These are phyloP conservation scores for Draba incana DNA, from an alignment of 345 rosid species.

Conservation along the genomic window DNA sequence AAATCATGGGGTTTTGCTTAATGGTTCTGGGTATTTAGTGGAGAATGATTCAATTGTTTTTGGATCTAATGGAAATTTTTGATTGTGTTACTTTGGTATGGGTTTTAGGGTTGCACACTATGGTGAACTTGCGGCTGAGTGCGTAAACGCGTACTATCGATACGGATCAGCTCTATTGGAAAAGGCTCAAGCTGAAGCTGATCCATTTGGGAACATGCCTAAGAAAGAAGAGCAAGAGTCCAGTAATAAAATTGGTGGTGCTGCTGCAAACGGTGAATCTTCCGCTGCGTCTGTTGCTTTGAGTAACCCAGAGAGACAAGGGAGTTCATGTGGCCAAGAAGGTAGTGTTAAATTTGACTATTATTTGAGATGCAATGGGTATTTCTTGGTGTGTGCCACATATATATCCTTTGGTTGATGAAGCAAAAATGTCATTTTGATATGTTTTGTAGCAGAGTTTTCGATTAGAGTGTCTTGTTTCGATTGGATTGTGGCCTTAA, in stretches of 20 bases:
- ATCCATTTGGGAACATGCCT: conserved; percentile 75
- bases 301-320: conserved; percentile 51
- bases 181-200: conserved; percentile 94
- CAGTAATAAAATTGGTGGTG: conserved; percentile 50
- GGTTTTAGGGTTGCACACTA: conserved; percentile 60
- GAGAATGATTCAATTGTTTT: neutral
- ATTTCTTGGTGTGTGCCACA: neutral
- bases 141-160: conserved; percentile 68
- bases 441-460: neutral
- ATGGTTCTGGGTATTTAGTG: too few relatives aligned
- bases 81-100: neutral
- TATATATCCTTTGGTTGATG: conserved; percentile 1
- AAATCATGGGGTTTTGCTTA: neutral
- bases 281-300: conserved; percentile 53
- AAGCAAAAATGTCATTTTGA: neutral
- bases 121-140: conserved; percentile 79
- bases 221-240: conserved; percentile 58
- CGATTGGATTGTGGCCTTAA: neutral
- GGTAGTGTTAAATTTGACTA: conserved; percentile 28
- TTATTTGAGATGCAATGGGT: neutral
- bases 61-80: neutral
- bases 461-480: neutral
- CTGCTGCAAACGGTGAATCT: conserved; percentile 49
- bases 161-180: conserved; percentile 81
- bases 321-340: conserved; percentile 54